Evolutionary conservation across 2,329 filamentous ascomycete genomes (phyloP).

Genomic region (Claviceps paspali): DNA sequence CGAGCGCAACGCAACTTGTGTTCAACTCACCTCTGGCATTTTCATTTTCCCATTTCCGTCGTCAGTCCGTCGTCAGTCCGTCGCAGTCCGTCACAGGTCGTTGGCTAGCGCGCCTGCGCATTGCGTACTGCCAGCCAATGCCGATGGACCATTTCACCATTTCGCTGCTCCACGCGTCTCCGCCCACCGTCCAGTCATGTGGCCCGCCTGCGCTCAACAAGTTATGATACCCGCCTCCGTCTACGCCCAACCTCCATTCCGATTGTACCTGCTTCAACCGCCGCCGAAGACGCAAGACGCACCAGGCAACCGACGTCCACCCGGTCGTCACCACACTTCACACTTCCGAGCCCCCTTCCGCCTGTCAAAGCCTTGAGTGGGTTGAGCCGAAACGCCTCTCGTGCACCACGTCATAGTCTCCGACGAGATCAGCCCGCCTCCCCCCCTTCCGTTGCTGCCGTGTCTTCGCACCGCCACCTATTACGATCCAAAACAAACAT

Average conservation of each 20-base stretch:
- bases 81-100: too few relatives aligned
- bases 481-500: neutral
- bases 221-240: constrained; percentile 1
- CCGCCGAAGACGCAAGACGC: neutral
- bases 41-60: too few relatives aligned
- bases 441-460: constrained; percentile 3
- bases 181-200: too few relatives aligned
- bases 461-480: constrained; percentile 8
- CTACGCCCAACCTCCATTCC: neutral
- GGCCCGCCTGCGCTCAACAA: too few relatives aligned
- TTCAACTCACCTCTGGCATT: too few relatives aligned
- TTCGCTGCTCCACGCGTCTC: too few relatives aligned
- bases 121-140: too few relatives aligned
- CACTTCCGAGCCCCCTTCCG: neutral
- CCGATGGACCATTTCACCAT: too few relatives aligned
- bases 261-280: constrained; percentile 2
- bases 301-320: neutral
- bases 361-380: constrained; percentile 1
- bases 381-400: constrained; percentile 1
- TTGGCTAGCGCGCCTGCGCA: too few relatives aligned
- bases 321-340: neutral
- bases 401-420: constrained; percentile 4
- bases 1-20: too few relatives aligned
- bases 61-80: too few relatives aligned
- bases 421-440: too few relatives aligned